A percentile compares a stretch with the other conserved stretches of the same genome.
phyloP scores from a whole-genome alignment of 192 early-diverging fungal genomes.

The Podila clonocystis region DNA sequence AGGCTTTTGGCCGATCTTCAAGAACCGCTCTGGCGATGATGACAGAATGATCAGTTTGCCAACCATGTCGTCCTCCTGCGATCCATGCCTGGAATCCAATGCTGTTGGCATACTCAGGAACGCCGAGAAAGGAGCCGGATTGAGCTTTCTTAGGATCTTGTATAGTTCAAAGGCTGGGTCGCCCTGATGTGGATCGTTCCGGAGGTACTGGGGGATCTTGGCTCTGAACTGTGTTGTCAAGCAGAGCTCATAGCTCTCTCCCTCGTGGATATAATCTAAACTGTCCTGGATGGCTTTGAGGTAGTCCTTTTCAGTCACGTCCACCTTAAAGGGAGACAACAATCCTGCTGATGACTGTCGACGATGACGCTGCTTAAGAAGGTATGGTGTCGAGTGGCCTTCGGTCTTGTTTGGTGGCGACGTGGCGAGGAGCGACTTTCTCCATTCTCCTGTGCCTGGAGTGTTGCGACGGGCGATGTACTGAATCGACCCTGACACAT shows the following conservation, averaged over 20 bases:
- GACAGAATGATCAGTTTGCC: slow-evolving; percentile 36
- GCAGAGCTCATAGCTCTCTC: slow-evolving; percentile 97
- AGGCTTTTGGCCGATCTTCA: slow-evolving; percentile 38
- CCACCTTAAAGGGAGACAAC: slow-evolving; percentile 46
- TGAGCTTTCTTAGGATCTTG: slow-evolving; percentile 69
- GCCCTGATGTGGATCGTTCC: background rate
- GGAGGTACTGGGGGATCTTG: slow-evolving; percentile 29
- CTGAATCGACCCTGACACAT: slow-evolving; percentile 17
- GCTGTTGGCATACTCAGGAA: slow-evolving; percentile 66
- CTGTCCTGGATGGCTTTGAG: slow-evolving; percentile 65
- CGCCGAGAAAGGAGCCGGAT: slow-evolving; percentile 90
- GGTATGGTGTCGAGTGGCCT: slow-evolving; percentile 30
- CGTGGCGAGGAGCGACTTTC: slow-evolving; percentile 6
- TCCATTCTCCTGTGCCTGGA: background rate
- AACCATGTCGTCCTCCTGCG: background rate
- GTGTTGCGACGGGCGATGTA: slow-evolving; percentile 10
- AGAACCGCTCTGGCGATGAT: slow-evolving; percentile 73
- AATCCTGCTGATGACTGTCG: slow-evolving; percentile 26
- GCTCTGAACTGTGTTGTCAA: slow-evolving; percentile 85
- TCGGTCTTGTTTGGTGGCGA: background rate
- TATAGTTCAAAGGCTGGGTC: slow-evolving; percentile 66
- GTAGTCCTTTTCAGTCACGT: slow-evolving; percentile 60
- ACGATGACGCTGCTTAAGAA: slow-evolving; percentile 22
- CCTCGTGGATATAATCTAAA: slow-evolving; percentile 72
- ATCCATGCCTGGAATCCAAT: background rate